Conservation (phyloP, 768 basidiomycete species). For the Steccherinum ochraceum region DNA sequence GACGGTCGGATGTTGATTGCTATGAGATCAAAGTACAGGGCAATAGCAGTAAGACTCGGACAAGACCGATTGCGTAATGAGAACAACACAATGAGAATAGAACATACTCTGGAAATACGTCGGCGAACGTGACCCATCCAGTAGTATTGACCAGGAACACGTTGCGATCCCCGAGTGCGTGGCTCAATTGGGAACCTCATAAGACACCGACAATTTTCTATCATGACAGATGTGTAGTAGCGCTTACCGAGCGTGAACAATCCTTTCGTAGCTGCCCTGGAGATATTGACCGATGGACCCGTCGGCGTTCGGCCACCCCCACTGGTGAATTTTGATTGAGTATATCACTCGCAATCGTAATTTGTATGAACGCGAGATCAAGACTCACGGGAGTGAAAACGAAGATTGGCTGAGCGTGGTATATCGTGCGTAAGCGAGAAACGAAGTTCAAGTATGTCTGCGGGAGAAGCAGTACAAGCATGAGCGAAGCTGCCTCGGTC, state of each 20-base stretch:
- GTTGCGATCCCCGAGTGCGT: constrained; percentile 37
- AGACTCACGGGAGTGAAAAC: constrained; percentile 43
- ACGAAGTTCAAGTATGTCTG: constrained; percentile 46
- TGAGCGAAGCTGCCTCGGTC: background rate
- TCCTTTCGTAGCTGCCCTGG: constrained; percentile 37
- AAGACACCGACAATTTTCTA: background rate
- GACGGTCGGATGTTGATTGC: constrained; percentile 44
- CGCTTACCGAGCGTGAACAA: constrained; percentile 34
- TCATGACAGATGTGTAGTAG: background rate
- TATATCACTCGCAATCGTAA: no score
- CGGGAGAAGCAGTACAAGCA: background rate
- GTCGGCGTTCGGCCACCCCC: constrained; percentile 52
- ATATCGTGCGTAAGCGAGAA: constrained; percentile 35
- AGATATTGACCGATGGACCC: constrained; percentile 41
- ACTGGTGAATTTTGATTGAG: constrained; percentile 23
- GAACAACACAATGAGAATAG: background rate
- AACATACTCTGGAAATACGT: constrained; percentile 41
- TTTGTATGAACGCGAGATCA: background rate
- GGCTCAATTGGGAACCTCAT: constrained; percentile 18
- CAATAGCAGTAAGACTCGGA: background rate
- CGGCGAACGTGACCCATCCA: constrained; percentile 45
- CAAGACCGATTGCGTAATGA: background rate
- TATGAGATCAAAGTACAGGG: no score
- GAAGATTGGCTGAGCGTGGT: constrained; percentile 41
- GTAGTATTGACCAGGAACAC: constrained; percentile 50